Evolutionary conservation across 768 basidiomycete genomes (phyloP), one percentile per base, ranked within the genome.

Genomic region (Leccinum ochraceum): DNA sequence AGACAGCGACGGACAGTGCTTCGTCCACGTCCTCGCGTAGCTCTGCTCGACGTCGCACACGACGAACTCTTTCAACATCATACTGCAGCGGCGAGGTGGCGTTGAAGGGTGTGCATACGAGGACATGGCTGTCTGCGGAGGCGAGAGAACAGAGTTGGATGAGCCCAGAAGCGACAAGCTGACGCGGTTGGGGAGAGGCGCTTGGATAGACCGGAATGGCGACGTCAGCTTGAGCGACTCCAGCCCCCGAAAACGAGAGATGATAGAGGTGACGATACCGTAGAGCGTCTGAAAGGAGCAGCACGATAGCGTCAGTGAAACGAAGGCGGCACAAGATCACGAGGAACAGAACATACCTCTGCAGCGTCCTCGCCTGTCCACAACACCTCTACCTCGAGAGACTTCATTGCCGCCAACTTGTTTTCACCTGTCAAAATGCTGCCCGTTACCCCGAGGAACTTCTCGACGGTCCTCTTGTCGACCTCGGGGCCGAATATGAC

Each of bases 391-490:
- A 73, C 64, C 36, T 73, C 72, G 14, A 73, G 68, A 16, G 59
- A 65, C 6, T 60, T 61, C 46, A 73, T 63, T 10, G 58, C 64
- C 10, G 36, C 60, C 0, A 34, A 17, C 30, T 60, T 66, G 36
- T 59, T 48, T 14, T 54, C 58, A 5, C 64, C 66, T 1, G 67
- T 59, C 13, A 73, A 28, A 53, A 67, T 66, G 36, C 58, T 62
- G 16, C 72, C 72, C 17, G 69, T 67, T 0, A 66, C 59, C 0
- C 64, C 70, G 24, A 73, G 69, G 39, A 73, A 73, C 34, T 73
- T 73, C 44, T 75, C 72, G 10, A 69, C 72, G 0, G 74, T 73
- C 53, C 72, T 58, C 64, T 69, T 73, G 53, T 73, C 72, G n/a
- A 73, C 72, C 24, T 70, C 74, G n/a, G 72, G 61, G 3, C 60